phyloP scores from a whole-genome alignment of 139 green algal species.

The Chlamydomonas sp. region DNA sequence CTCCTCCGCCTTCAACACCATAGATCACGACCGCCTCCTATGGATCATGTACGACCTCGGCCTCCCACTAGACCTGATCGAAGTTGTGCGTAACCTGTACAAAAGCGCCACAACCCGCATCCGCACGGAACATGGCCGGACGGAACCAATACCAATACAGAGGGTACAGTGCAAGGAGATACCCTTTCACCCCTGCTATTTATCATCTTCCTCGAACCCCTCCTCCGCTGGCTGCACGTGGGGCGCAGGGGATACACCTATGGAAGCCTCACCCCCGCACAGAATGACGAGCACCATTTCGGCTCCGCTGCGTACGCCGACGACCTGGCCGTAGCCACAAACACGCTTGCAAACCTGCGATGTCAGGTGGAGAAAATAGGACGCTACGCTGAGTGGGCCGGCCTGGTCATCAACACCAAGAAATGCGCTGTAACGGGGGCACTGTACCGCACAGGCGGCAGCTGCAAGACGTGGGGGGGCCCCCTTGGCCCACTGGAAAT shows the following conservation, averaged over 20 bases:
- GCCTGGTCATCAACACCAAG: too few relatives aligned
- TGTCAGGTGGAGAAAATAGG: too few relatives aligned
- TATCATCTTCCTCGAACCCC: background rate
- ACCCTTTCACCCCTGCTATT: conserved; percentile 49
- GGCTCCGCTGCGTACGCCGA: too few relatives aligned
- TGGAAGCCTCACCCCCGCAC: background rate
- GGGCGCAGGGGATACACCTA: background rate
- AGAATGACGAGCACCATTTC: too few relatives aligned
- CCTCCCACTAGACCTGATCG: conserved; percentile 42
- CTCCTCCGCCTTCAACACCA: conserved; percentile 53
- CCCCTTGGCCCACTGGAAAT: too few relatives aligned
- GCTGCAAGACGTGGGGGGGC: too few relatives aligned
- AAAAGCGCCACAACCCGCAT: conserved; percentile 38
- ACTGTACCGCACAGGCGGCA: too few relatives aligned
- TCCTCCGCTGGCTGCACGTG: background rate
- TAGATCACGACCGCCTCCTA: conserved; percentile 53
- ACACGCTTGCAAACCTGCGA: too few relatives aligned
- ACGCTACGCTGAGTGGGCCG: too few relatives aligned
- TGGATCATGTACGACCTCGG: conserved; percentile 48
- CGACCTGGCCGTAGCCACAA: too few relatives aligned
- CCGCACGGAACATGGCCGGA: conserved; percentile 6
- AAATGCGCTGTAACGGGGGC: too few relatives aligned
- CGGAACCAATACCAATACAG: conserved; percentile 29
- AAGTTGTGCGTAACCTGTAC: conserved; percentile 56
- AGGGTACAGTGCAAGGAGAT: conserved; percentile 57